These are phyloP conservation scores for Aspergillus brunneoviolaceus DNA, from an alignment of 2,329 filamentous ascomycete species.

Conservation along the genomic window DNA sequence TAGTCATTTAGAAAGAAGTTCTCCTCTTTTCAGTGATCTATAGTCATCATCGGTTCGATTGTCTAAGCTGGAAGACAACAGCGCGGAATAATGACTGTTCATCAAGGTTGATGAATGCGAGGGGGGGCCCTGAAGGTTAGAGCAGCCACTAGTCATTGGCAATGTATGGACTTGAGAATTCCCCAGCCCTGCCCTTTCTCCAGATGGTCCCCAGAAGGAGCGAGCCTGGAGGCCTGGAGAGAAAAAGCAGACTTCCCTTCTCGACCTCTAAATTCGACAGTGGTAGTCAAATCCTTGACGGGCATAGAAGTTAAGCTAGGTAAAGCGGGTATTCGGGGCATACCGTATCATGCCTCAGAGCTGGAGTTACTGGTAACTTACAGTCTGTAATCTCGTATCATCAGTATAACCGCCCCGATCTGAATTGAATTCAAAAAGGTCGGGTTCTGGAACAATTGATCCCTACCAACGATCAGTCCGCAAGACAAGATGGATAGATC, in stretches of 20 bases:
- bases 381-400: background rate
- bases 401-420: background rate
- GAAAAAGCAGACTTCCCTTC: background rate
- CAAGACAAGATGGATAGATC: background rate
- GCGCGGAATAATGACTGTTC: background rate
- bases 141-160: slow-evolving; percentile 19
- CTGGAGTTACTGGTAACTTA: background rate
- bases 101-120: slow-evolving; percentile 13
- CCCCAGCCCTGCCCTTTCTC: background rate
- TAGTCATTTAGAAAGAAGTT: background rate
- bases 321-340: background rate
- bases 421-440: background rate
- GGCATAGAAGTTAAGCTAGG: background rate
- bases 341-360: background rate
- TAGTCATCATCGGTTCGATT: background rate
- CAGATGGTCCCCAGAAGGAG: background rate
- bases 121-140: slow-evolving; percentile 15
- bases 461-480: slow-evolving; percentile 14
- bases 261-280: background rate
- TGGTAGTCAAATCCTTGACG: slow-evolving; percentile 2
- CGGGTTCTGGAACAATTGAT: slow-evolving; percentile 14
- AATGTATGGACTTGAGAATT: slow-evolving; percentile 6
- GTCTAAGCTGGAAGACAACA: background rate
- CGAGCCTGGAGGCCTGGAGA: too few species aligned
- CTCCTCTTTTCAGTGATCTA: background rate